Percentiles rank a stretch among this genome's conserved stretches.
Evolutionary conservation across 2,329 filamentous ascomycete genomes (phyloP).

Genomic region (Aureobasidium musti): DNA sequence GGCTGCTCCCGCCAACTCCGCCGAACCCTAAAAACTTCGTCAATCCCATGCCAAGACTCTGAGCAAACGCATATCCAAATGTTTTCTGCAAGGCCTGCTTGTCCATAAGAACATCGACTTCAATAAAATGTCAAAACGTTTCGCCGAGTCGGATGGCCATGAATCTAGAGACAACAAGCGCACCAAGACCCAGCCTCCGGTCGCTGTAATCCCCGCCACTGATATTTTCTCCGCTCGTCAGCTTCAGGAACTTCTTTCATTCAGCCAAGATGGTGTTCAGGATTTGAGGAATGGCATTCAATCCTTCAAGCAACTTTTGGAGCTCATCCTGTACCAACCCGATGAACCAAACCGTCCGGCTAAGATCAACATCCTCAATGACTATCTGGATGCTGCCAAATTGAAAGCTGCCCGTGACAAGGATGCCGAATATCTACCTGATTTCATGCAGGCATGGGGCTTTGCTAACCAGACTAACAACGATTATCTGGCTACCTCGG

Average conservation of each 20-base stretch:
- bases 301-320: constrained; percentile 70
- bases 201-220: constrained; percentile 5
- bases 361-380: constrained; percentile 62
- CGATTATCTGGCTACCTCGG: constrained; percentile 76
- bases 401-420: constrained; percentile 55
- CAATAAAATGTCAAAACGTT: constrained; percentile 24
- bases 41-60: constrained; percentile 19
- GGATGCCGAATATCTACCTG: constrained; percentile 66
- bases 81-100: constrained; percentile 19
- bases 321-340: constrained; percentile 60
- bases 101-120: background rate
- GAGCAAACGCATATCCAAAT: background rate
- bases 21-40: constrained; percentile 21
- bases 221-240: constrained; percentile 65
- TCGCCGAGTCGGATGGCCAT: constrained; percentile 21
- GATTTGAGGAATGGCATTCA: constrained; percentile 69
- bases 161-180: constrained; percentile 16
- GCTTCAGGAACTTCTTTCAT: constrained; percentile 66
- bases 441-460: constrained; percentile 86
- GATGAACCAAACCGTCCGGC: constrained; percentile 50
- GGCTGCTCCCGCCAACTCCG: constrained; percentile 7
- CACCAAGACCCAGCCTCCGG: constrained; percentile 10
- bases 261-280: constrained; percentile 66
- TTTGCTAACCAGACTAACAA: constrained; percentile 78
- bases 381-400: constrained; percentile 66